phyloP scores from a whole-genome alignment of 306 rosid genomes.

The Acmispon strigosus region DNA sequence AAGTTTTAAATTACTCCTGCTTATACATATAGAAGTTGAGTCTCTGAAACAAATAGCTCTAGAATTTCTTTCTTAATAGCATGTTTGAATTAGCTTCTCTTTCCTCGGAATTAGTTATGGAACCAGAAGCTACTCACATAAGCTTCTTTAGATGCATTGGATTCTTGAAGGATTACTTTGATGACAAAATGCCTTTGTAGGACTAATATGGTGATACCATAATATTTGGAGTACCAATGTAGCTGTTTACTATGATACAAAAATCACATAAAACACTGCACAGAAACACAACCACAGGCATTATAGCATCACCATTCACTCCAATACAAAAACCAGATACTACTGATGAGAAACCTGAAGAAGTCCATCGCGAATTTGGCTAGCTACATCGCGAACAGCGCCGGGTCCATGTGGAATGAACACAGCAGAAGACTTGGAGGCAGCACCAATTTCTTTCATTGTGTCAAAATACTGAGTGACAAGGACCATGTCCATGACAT shows the following conservation, averaged over 20 bases:
- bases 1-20: not conserved
- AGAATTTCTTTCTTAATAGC: not conserved
- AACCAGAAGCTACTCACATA: too few relatives aligned
- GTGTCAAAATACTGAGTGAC: constrained; percentile 96
- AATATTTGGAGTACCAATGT: not conserved
- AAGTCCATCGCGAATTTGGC: constrained; percentile 90
- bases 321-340: constrained; percentile 11
- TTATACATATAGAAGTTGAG: constrained; percentile 10
- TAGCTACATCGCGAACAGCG: constrained; percentile 77
- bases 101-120: too few relatives aligned
- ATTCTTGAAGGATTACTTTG: not conserved
- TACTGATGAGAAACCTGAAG: constrained; percentile 63
- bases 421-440: constrained; percentile 89
- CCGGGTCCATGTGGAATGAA: constrained; percentile 98
- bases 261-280: constrained; percentile 8
- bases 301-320: not conserved
- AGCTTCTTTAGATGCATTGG: too few relatives aligned
- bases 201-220: not conserved
- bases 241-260: not conserved
- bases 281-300: not conserved
- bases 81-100: too few relatives aligned
- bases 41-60: not conserved
- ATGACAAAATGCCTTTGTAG: not conserved
- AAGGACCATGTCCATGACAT: constrained; percentile 98
- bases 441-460: constrained; percentile 92